phyloP scores from a whole-genome alignment of 2,329 filamentous ascomycete species.

The Trichoderma koningii region DNA sequence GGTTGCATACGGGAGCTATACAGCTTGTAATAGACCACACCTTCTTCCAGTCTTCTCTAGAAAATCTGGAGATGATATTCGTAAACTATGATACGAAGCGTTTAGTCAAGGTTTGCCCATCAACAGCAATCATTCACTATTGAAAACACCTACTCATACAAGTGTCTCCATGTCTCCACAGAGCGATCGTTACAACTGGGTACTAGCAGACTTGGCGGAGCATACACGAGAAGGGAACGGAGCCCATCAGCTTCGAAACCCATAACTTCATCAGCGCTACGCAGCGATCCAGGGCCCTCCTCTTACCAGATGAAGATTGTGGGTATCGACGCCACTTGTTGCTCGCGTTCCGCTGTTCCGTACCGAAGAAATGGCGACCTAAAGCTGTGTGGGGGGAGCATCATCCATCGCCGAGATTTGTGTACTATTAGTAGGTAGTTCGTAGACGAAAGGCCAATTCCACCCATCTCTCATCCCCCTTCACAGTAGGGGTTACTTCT shows the following conservation, averaged over 20 bases:
- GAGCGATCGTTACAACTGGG: conserved; percentile 5
- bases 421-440: too few species aligned
- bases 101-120: not conserved
- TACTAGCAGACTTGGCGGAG: not conserved
- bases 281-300: not conserved
- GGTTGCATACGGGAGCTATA: too few species aligned
- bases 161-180: not conserved
- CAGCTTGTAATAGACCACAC: too few species aligned
- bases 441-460: not conserved
- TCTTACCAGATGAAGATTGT: not conserved
- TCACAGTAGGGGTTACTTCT: too few species aligned
- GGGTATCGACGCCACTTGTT: not conserved
- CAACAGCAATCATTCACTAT: not conserved
- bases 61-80: too few species aligned
- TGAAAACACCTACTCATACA: not conserved
- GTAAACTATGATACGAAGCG: not conserved
- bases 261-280: conserved; percentile 23
- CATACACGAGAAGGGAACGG: not conserved
- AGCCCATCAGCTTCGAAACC: not conserved
- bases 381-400: conserved; percentile 4
- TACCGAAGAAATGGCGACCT: not conserved
- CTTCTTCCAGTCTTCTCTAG: too few species aligned
- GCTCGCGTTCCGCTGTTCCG: too few species aligned
- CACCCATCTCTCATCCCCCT: not conserved
- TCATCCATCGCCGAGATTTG: not conserved